These are phyloP conservation scores for Penicillium frequentans DNA, from an alignment of 2,329 filamentous ascomycete genomes.

Conservation along the genomic window DNA sequence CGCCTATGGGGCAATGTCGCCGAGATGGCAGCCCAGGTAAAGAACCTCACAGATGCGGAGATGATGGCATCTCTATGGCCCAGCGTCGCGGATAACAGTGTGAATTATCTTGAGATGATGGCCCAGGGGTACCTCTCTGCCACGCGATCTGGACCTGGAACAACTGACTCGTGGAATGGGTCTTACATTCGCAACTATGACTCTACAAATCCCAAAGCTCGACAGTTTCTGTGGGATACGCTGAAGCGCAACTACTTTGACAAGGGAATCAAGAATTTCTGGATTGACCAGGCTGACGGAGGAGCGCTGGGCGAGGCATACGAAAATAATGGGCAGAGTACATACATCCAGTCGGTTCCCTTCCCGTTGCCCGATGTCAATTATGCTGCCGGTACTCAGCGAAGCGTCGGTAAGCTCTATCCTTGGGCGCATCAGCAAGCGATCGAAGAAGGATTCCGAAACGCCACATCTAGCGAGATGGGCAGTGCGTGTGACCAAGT, in stretches of 20 bases:
- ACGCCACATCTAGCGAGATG: conserved; percentile 51
- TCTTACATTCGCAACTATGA: conserved; percentile 60
- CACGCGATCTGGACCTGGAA: conserved; percentile 56
- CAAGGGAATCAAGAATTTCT: conserved; percentile 62
- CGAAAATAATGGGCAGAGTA: conserved; percentile 54
- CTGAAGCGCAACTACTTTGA: conserved; percentile 59
- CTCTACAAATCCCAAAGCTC: conserved; percentile 58
- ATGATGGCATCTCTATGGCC: conserved; percentile 69
- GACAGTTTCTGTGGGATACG: conserved; percentile 59
- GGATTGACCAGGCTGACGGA: conserved; percentile 65
- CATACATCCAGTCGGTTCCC: conserved; percentile 33
- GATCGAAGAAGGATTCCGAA: conserved; percentile 59
- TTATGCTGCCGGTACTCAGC: conserved; percentile 62
- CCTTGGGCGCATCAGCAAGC: conserved; percentile 56
- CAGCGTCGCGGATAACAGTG: conserved; percentile 57
- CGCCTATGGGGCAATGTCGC: conserved; percentile 63
- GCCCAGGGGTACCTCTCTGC: conserved; percentile 59
- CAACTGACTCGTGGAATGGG: conserved; percentile 57
- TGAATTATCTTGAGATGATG: conserved; percentile 61
- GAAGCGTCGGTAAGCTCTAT: conserved; percentile 60
- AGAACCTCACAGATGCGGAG: conserved; percentile 55
- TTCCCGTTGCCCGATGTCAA: conserved; percentile 27
- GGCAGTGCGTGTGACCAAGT: conserved; percentile 37
- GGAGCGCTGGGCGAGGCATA: conserved; percentile 36
- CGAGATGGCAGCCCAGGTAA: conserved; percentile 60